Evolutionary conservation across 805 yeast species (phyloP), one percentile per base, ranked within the genome.

Genomic region (Kockiozyma suomiensis): DNA sequence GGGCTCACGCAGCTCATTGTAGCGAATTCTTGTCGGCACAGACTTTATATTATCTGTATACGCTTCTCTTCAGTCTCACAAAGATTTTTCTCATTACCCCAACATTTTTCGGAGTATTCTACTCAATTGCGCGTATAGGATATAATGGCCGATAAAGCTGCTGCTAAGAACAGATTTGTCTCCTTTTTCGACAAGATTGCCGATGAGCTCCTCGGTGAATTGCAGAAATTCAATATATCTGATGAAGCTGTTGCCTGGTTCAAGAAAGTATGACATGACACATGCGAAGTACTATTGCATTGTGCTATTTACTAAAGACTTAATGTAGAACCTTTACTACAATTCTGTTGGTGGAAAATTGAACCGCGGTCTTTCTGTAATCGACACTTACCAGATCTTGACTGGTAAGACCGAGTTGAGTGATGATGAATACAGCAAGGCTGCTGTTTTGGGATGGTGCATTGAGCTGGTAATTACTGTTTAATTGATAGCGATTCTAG

Each of bases 311-410:
- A 28, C 13, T 35, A 10, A 23, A 23, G 19, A 13, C 10, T 7
- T 33, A 19, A 15, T 17, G 8, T 53, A 68, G 66, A 85, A 79
- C 66, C 78, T 93, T 72, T 77, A 85, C 69, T 88, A 93, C 79
- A 94, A 94, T 79, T 85, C 96, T 4, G 93, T 97, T 59, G 97
- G 97, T 62, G 99, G 99, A 52, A 94, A 94, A 76, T 81, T 91
- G 72, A 94, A 94, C 82, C 84, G 99, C 74, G 99, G 99, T 33
- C 78, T 94, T 59, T 90, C 97, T 40, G 98, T 94, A 19, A 86
- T 94, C 64, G 98, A 93, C 74, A 90, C 98, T 1, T 94, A 88
- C 78, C 85, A 85, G 58, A 81, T 93, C 58, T 79, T 94, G 72
- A 88, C 87, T 69, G 85, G 85, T 49, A 80, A 82, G 73, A 76